phyloP scores from a whole-genome alignment of 139 green algal species.

The Micractinium conductrix region DNA sequence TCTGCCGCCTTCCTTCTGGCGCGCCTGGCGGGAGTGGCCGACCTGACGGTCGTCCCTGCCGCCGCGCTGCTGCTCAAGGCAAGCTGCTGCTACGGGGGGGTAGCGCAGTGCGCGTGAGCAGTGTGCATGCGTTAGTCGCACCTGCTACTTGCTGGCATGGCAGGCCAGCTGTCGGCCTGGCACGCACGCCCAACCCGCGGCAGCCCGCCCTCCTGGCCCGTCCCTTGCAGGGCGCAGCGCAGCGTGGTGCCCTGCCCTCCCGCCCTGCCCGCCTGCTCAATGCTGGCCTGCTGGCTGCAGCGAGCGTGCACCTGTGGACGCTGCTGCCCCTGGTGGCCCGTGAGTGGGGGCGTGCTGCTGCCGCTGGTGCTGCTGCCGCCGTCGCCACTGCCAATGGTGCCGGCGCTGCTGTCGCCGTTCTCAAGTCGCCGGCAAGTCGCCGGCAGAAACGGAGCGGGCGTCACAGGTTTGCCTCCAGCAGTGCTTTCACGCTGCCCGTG shows the following conservation, averaged over 20 bases:
- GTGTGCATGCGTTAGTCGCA: background rate
- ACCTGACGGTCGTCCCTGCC: background rate
- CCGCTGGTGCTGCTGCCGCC: background rate
- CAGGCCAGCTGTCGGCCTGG: background rate
- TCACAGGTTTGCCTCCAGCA: background rate
- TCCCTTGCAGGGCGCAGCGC: background rate
- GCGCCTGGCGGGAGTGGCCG: conserved; percentile 2
- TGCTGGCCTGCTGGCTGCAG: background rate
- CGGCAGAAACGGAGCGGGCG: background rate
- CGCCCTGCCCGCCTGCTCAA: background rate
- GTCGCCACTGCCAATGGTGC: background rate
- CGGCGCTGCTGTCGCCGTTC: background rate
- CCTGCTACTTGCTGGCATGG: background rate
- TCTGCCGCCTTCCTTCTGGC: conserved; percentile 27
- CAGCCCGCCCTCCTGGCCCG: background rate
- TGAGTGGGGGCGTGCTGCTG: background rate
- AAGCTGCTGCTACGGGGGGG: background rate
- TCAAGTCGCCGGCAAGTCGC: background rate
- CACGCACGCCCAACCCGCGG: background rate
- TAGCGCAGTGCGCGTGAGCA: background rate
- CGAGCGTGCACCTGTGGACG: background rate
- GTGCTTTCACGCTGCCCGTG: background rate
- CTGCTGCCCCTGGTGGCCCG: conserved; percentile 7
- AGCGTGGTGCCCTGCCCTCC: background rate
- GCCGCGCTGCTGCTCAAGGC: conserved; percentile 19